Percentiles rank a stretch among this genome's conserved stretches.
Evolutionary conservation across 2,329 filamentous ascomycete species (phyloP).

Genomic region (Venturia carpophila): DNA sequence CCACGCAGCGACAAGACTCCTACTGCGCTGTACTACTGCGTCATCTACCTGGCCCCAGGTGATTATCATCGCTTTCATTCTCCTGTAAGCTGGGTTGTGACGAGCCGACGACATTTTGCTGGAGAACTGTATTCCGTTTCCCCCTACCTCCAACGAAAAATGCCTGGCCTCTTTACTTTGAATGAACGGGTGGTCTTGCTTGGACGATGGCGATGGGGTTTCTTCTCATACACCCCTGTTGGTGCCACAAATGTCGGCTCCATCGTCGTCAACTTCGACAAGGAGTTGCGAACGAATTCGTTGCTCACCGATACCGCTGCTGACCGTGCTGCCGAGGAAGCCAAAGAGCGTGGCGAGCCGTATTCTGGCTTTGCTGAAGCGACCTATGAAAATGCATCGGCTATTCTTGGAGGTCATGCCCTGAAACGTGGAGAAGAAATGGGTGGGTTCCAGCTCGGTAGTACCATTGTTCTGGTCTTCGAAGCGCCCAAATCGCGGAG

Average conservation of each 20-base stretch:
- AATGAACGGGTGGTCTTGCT: conserved; percentile 94
- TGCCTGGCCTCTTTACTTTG: conserved; percentile 90
- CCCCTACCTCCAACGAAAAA: conserved; percentile 83
- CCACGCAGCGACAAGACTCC: conserved; percentile 34
- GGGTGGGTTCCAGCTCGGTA: conserved; percentile 94
- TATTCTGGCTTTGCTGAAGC: conserved; percentile 92
- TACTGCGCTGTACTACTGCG: conserved; percentile 80
- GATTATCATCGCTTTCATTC: conserved; percentile 99
- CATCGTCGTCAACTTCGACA: conserved; percentile 95
- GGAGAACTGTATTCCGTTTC: conserved; percentile 93
- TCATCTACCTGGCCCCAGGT: conserved; percentile 91
- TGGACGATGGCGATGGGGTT: conserved; percentile 91
- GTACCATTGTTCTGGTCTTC: conserved; percentile 91
- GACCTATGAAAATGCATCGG: conserved; percentile 71
- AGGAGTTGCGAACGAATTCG: conserved; percentile 86
- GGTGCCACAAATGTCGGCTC: conserved; percentile 96
- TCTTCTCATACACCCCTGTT: conserved; percentile 93
- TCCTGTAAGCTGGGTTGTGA: conserved; percentile 89
- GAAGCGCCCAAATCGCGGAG: conserved; percentile 68
- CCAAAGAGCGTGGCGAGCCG: conserved; percentile 64
- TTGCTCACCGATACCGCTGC: conserved; percentile 87
- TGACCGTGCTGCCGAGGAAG: conserved; percentile 75
- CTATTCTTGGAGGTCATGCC: conserved; percentile 72
- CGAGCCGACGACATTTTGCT: conserved; percentile 91
- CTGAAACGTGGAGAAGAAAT: conserved; percentile 88